Percentiles rank a stretch among this genome's conserved stretches.
phyloP scores from a whole-genome alignment of 805 yeast species.

The Myxozyma neglecta region DNA sequence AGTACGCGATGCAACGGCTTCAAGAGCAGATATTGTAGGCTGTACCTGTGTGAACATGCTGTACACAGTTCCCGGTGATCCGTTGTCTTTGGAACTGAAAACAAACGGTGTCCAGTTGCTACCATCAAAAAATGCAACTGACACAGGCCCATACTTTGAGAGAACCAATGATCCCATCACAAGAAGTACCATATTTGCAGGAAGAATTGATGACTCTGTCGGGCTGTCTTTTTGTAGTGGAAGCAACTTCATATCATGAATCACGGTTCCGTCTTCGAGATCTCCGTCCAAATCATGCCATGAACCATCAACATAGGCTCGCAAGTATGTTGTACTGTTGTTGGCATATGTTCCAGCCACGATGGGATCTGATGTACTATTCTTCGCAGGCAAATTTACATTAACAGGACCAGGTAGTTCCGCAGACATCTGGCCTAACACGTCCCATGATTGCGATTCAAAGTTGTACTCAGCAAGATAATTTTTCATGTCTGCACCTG shows the following conservation, averaged over 20 bases:
- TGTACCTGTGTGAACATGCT: slow-evolving; percentile 39
- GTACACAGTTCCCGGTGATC: slow-evolving; percentile 34
- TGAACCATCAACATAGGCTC: slow-evolving; percentile 27
- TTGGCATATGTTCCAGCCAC: slow-evolving; percentile 50
- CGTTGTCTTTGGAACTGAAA: slow-evolving; percentile 45
- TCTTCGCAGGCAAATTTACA: slow-evolving; percentile 39
- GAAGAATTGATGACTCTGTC: slow-evolving; percentile 40
- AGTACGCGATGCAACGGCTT: background rate
- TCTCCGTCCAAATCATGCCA: slow-evolving; percentile 34
- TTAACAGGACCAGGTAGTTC: slow-evolving; percentile 37
- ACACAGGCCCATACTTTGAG: slow-evolving; percentile 53
- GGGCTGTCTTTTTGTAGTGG: slow-evolving; percentile 39
- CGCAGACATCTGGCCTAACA: slow-evolving; percentile 29
- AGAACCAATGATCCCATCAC: slow-evolving; percentile 60
- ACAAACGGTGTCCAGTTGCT: slow-evolving; percentile 64
- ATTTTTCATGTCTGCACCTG: slow-evolving; percentile 36
- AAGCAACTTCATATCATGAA: slow-evolving; percentile 51
- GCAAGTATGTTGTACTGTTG: slow-evolving; percentile 41
- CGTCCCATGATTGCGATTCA: slow-evolving; percentile 38
- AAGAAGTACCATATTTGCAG: slow-evolving; percentile 51
- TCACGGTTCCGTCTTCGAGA: slow-evolving; percentile 40
- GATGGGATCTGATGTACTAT: slow-evolving; percentile 46
- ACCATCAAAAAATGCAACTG: slow-evolving; percentile 68
- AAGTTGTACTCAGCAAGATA: slow-evolving; percentile 44
- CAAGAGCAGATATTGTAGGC: slow-evolving; percentile 25